Base-by-base conservation (phyloP, 805 yeast species). In the Wickerhamomyces bovis region DNA sequence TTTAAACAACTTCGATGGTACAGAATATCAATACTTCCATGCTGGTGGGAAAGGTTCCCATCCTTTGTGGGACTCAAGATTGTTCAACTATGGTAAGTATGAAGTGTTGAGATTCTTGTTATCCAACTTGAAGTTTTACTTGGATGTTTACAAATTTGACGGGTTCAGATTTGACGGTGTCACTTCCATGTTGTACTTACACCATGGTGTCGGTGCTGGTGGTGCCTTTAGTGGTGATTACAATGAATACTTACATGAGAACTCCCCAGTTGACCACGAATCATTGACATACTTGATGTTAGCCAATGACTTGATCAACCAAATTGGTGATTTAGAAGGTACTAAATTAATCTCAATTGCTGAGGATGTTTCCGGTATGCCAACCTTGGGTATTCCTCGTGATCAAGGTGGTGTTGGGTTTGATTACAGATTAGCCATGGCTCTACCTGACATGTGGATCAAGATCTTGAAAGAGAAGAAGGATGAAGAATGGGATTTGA, bases 391-490 rank as follows among this genome's bases (percentile, higher is more conserved):
- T 65, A 66, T 86, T 46, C 82, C 94, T 6, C 74, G 87, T 43
- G 44, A 55, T 4, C 0, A 70, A 21, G 98, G 98, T 42, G 99
- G 99, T 47, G 82, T 85, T 51, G 99, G 97, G 0, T 92, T 92
- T 60, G 94, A 90, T 63, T 92, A 92, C 65, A 75, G 98, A 52
- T 73, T 92, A 45, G 94, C 96, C 2, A 92, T 92, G 99, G 97
- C 98, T 1, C 73, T 92, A 49, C 99, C 99, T 4, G 99, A 92
- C 65, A 92, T 92, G 98, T 92, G 99, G 99, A 92, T 92, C 69
- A 94, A 94, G 65, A 66, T 89, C 42, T 69, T 92, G 56, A 92
- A 94, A 63, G 97, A 90, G 62, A 69, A 75, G 49, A 61, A 67
- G 40, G 98, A 92, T 65, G 96, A 90, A 50, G 84, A 88, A 44